A percentile compares a stretch with the other conserved stretches of the same genome.
phyloP scores from a whole-genome alignment of 106 monocot genomes.

The Allium sativum region DNA sequence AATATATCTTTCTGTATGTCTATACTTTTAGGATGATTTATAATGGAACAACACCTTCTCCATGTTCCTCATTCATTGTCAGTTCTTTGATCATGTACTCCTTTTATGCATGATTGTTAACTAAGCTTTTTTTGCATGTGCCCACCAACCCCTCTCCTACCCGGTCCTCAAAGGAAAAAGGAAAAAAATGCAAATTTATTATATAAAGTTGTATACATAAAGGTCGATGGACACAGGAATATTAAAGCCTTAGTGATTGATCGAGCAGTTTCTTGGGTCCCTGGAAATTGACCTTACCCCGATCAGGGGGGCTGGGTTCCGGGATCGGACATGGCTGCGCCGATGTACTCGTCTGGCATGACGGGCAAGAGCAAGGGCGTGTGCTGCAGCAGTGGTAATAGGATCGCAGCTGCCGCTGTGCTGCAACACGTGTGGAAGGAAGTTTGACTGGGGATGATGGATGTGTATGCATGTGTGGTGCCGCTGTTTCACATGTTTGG shows the following conservation, averaged over 20 bases:
- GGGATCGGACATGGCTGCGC: conserved; percentile 38
- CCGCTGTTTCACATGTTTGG: conserved; percentile 82
- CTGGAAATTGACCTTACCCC: conserved; percentile 1
- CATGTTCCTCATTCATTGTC: too few relatives aligned
- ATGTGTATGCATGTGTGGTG: conserved; percentile 46
- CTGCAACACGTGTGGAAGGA: conserved; percentile 26
- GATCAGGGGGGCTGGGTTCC: not conserved
- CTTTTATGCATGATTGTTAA: too few relatives aligned
- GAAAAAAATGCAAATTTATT: too few relatives aligned
- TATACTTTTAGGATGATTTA: too few relatives aligned
- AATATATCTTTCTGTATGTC: too few relatives aligned
- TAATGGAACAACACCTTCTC: too few relatives aligned
- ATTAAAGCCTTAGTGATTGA: conserved; percentile 24
- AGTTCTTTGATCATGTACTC: too few relatives aligned
- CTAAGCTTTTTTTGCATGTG: too few relatives aligned
- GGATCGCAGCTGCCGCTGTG: conserved; percentile 30
- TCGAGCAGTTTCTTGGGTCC: conserved; percentile 24
- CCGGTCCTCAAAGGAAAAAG: too few relatives aligned
- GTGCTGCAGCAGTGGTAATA: conserved; percentile 34
- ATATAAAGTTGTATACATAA: too few relatives aligned
- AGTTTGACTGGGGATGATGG: not conserved
- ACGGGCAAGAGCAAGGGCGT: conserved; percentile 77
- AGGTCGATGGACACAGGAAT: conserved; percentile 10
- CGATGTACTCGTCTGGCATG: conserved; percentile 84
- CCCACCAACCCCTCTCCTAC: too few relatives aligned